Percentiles rank a stretch among this genome's conserved stretches.
phyloP scores from a whole-genome alignment of 768 basidiomycete genomes.

The Amanita thiersii region DNA sequence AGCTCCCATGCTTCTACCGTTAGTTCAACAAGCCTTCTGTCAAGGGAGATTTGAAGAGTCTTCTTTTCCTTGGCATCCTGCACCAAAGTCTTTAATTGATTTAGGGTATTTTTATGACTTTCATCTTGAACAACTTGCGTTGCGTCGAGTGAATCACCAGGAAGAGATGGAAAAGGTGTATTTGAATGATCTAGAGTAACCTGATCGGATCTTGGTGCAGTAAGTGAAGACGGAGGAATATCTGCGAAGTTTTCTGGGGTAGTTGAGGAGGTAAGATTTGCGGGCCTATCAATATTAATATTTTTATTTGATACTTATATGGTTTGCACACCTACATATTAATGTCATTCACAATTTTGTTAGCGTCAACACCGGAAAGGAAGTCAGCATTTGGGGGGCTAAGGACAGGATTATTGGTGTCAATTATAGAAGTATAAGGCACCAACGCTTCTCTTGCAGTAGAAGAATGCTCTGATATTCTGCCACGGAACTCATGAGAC shows the following conservation, averaged over 20 bases:
- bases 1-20: conserved; percentile 62
- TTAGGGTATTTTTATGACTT: conserved; percentile 35
- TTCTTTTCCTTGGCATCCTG: conserved; percentile 52
- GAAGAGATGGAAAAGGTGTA: no score
- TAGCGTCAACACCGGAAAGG: no score
- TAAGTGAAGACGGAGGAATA: no score
- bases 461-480: neutral
- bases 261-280: neutral
- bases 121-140: no score
- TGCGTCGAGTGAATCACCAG: no score
- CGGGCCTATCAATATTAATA: neutral
- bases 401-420: neutral
- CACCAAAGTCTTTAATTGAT: conserved; percentile 54
- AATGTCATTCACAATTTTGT: neutral
- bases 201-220: neutral
- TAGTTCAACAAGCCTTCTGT: conserved; percentile 64
- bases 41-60: conserved; percentile 56
- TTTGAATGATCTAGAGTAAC: neutral
- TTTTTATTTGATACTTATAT: neutral
- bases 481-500: conserved; percentile 25
- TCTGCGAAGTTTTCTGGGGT: no score
- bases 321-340: neutral
- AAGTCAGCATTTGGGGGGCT: no score
- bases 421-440: neutral
- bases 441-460: neutral